phyloP scores from a whole-genome alignment of 768 basidiomycete genomes.

The Asterophora parasitica region DNA sequence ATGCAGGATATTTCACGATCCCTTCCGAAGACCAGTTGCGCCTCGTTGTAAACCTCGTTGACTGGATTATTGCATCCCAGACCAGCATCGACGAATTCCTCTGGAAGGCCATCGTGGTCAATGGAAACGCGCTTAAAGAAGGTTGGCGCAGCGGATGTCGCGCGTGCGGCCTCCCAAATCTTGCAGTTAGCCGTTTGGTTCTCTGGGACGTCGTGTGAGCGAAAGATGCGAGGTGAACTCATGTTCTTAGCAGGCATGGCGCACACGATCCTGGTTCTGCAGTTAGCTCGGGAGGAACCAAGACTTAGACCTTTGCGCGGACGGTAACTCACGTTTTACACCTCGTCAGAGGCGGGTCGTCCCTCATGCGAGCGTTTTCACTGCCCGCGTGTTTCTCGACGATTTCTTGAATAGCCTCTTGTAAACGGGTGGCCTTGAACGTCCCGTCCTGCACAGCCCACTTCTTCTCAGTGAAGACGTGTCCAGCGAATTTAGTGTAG shows the following conservation, averaged over 20 bases:
- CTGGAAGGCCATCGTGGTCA: too few relatives aligned
- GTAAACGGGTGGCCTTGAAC: neutral
- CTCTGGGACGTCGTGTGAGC: constrained; percentile 5
- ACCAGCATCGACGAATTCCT: too few relatives aligned
- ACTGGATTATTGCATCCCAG: constrained; percentile 14
- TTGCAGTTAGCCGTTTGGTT: constrained; percentile 9
- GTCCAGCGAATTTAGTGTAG: constrained; percentile 11
- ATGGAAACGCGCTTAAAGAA: constrained; percentile 13
- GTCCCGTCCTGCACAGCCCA: neutral
- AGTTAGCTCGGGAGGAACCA: too few relatives aligned
- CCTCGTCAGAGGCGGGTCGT: neutral
- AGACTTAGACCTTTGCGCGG: too few relatives aligned
- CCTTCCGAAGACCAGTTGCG: neutral
- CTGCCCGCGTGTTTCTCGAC: neutral
- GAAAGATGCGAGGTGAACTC: constrained; percentile 10
- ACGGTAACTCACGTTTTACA: constrained; percentile 6
- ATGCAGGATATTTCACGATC: constrained; percentile 1
- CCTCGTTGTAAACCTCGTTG: constrained; percentile 4
- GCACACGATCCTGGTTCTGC: constrained; percentile 1
- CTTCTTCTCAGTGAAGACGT: constrained; percentile 1
- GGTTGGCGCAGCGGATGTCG: constrained; percentile 23
- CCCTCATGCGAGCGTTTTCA: constrained; percentile 4
- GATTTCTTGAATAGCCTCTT: neutral
- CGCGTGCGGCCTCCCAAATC: constrained; percentile 28
- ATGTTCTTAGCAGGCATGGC: constrained; percentile 1